Conservation (phyloP, 2,329 filamentous ascomycete genomes). For the Claviceps africana region DNA sequence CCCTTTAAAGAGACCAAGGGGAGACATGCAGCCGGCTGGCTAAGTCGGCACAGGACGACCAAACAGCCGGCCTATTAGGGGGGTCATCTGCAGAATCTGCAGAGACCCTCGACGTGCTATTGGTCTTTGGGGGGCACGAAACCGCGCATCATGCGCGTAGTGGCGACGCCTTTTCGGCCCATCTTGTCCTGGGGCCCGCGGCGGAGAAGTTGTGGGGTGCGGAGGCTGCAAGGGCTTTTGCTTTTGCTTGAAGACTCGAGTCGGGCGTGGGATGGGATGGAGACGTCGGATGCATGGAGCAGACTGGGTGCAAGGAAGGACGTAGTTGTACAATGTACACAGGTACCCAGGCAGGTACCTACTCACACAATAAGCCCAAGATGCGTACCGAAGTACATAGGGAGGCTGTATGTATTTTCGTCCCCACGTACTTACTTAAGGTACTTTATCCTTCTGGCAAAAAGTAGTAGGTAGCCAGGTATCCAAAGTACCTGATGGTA, state of each 20-base stretch:
- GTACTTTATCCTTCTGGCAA: too few relatives aligned
- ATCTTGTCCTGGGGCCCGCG: constrained; percentile 3
- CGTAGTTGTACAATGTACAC: too few relatives aligned
- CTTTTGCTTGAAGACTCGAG: too few relatives aligned
- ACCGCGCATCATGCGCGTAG: background rate
- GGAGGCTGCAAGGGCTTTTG: constrained; percentile 3
- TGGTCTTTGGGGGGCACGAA: background rate
- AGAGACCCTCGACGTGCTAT: background rate
- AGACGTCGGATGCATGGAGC: background rate
- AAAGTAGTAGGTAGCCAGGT: too few relatives aligned
- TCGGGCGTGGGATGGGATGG: background rate
- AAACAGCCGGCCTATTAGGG: background rate
- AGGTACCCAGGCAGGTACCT: too few relatives aligned
- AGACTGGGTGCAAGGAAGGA: background rate
- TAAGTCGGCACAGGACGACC: background rate
- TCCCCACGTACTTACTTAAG: too few relatives aligned
- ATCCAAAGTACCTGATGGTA: too few relatives aligned
- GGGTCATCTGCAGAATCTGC: background rate
- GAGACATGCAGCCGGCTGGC: background rate
- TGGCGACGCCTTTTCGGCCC: constrained; percentile 7
- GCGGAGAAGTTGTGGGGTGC: constrained; percentile 6
- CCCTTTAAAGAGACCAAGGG: background rate
- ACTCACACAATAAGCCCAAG: too few relatives aligned
- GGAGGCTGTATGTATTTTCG: too few relatives aligned
- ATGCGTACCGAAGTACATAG: too few relatives aligned